phyloP scores from a whole-genome alignment of 2,329 filamentous ascomycete genomes.

The Arthroderma sp. region DNA sequence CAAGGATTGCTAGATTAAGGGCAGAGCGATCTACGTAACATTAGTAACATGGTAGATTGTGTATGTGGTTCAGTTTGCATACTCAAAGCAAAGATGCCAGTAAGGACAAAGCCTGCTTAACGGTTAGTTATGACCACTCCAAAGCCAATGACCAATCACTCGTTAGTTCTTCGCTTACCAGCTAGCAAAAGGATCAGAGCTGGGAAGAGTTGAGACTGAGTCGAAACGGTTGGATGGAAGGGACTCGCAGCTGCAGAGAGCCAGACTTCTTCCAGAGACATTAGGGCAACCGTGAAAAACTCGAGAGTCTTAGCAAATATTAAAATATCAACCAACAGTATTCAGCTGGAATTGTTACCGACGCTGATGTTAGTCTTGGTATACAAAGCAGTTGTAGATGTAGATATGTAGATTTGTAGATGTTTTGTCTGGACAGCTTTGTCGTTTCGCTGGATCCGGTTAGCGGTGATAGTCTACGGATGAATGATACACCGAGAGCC shows the following conservation, averaged over 20 bases:
- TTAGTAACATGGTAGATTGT: constrained; percentile 7
- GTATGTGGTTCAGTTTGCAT: constrained; percentile 24
- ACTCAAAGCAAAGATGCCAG: constrained; percentile 79
- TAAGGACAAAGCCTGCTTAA: constrained; percentile 49
- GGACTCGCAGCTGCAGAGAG: constrained; percentile 79
- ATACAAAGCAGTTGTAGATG: neutral
- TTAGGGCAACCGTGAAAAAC: constrained; percentile 20
- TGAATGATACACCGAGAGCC: neutral
- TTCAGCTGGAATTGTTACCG: neutral
- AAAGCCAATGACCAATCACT: neutral
- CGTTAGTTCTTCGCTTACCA: constrained; percentile 34
- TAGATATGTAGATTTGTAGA: neutral
- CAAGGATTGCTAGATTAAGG: constrained; percentile 62
- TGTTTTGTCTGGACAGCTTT: neutral
- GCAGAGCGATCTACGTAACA: constrained; percentile 60
- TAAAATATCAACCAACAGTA: neutral
- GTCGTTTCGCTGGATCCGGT: neutral
- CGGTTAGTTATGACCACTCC: constrained; percentile 1
- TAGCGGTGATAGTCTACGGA: neutral
- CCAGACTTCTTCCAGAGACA: constrained; percentile 80
- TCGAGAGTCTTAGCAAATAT: neutral
- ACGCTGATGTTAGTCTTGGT: too few relatives aligned
- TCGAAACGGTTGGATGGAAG: constrained; percentile 67
- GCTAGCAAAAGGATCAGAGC: constrained; percentile 63
- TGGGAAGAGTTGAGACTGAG: constrained; percentile 71